Percentiles rank a stretch among this genome's conserved stretches.
Evolutionary conservation across 257 asterid species (phyloP).

Genomic region (Nicotiana tomentosiformis): DNA sequence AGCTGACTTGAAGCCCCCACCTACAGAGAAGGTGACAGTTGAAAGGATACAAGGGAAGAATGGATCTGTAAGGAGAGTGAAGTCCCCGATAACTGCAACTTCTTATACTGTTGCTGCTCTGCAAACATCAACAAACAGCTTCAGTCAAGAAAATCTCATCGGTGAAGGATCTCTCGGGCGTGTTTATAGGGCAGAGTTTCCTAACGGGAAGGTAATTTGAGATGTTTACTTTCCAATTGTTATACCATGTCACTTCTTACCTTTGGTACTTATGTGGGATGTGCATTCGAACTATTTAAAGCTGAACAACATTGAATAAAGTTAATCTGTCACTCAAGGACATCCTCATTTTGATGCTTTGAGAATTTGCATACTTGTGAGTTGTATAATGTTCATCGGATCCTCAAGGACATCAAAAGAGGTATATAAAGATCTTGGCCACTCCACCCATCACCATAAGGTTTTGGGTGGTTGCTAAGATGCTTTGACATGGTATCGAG

Average conservation of each 20-base stretch:
- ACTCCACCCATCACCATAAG: background rate
- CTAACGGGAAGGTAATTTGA: constrained; percentile 74
- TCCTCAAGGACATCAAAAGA: background rate
- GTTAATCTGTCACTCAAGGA: background rate
- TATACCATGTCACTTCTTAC: background rate
- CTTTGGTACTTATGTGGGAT: background rate
- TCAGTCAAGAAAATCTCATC: constrained; percentile 82
- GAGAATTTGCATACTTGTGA: background rate
- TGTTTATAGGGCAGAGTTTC: constrained; percentile 84
- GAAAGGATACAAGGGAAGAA: constrained; percentile 67
- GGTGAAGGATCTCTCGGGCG: constrained; percentile 99
- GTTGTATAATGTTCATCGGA: background rate
- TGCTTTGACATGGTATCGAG: background rate
- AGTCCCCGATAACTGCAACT: constrained; percentile 71
- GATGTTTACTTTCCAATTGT: constrained; percentile 5
- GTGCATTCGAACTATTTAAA: background rate
- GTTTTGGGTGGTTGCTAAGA: background rate
- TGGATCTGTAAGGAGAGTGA: constrained; percentile 66
- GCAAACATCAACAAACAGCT: constrained; percentile 91
- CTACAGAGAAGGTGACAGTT: constrained; percentile 48
- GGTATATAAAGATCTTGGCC: background rate
- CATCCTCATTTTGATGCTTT: background rate
- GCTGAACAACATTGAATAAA: background rate
- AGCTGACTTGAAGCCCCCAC: constrained; percentile 66
- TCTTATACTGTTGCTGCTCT: constrained; percentile 81